These are phyloP conservation scores for Saccharomyces eubayanus DNA, from an alignment of 805 yeast species.

Conservation along the genomic window DNA sequence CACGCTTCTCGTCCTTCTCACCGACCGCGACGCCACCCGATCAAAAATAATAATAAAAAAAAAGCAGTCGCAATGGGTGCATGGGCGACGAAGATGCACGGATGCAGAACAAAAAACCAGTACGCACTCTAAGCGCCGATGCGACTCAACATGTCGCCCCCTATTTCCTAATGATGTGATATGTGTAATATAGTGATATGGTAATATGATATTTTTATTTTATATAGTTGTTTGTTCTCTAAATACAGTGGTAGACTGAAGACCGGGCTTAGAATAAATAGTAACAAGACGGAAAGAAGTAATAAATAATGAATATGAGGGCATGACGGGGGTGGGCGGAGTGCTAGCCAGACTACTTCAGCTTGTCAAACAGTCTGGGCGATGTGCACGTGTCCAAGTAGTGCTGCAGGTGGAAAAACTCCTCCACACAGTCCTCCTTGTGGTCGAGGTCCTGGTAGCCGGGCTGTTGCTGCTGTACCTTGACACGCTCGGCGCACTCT, in stretches of 20 bases:
- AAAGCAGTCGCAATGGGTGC: background rate
- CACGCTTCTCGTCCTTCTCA: no score
- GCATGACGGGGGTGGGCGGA: background rate
- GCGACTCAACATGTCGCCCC: no score
- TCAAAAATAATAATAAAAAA: no score
- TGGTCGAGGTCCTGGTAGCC: conserved; percentile 70
- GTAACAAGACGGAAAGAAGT: background rate
- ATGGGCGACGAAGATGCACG: background rate
- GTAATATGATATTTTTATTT: background rate
- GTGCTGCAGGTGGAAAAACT: conserved; percentile 94
- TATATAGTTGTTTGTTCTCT: background rate
- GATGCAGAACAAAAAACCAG: background rate
- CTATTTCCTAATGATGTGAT: no score
- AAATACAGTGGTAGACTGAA: background rate
- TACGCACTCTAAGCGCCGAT: no score
- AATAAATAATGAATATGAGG: background rate
- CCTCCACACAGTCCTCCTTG: conserved; percentile 98
- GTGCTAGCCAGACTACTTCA: conserved; percentile 61
- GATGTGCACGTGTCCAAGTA: conserved; percentile 87
- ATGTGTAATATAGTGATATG: no score
- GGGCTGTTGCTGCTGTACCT: conserved; percentile 75
- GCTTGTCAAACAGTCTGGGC: conserved; percentile 78
- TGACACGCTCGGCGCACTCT: conserved; percentile 93
- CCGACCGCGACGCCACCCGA: no score
- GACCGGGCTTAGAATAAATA: background rate